Conservation (phyloP, 192 early-diverging fungal genomes). For the Helicostylum pulchrum region DNA sequence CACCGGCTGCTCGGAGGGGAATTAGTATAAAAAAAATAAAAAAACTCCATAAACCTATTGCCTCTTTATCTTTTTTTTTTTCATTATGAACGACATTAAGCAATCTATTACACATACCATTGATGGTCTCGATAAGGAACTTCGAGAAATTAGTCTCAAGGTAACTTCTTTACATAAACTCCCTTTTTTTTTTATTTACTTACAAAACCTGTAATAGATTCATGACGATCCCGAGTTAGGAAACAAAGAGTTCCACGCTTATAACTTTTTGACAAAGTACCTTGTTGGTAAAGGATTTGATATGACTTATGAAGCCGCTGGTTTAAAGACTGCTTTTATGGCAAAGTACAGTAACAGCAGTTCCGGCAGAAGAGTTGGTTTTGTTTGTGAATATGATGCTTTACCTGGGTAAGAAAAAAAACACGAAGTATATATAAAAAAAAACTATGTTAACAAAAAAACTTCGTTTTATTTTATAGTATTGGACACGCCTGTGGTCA, state of each 20-base stretch:
- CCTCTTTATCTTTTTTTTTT: not conserved
- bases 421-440: not conserved
- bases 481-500: slow-evolving; percentile 62
- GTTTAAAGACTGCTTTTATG: slow-evolving; percentile 70
- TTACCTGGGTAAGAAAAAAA: slow-evolving; percentile 50
- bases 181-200: no score
- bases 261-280: slow-evolving; percentile 60
- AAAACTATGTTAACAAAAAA: not conserved
- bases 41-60: not conserved
- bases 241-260: slow-evolving; percentile 57
- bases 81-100: slow-evolving; percentile 6
- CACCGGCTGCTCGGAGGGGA: no score
- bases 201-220: slow-evolving; percentile 31
- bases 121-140: slow-evolving; percentile 24
- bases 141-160: slow-evolving; percentile 44
- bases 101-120: slow-evolving; percentile 11
- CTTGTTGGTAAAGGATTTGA: slow-evolving; percentile 60
- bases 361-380: slow-evolving; percentile 44
- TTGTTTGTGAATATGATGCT: slow-evolving; percentile 64
- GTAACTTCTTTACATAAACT: slow-evolving; percentile 25
- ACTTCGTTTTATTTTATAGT: slow-evolving; percentile 3
- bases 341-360: slow-evolving; percentile 55
- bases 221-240: slow-evolving; percentile 59
- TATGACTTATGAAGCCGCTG: slow-evolving; percentile 54
- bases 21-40: not conserved